Evolutionary conservation across 768 basidiomycete species (phyloP).

Genomic region (Multifurca ochricompacta): DNA sequence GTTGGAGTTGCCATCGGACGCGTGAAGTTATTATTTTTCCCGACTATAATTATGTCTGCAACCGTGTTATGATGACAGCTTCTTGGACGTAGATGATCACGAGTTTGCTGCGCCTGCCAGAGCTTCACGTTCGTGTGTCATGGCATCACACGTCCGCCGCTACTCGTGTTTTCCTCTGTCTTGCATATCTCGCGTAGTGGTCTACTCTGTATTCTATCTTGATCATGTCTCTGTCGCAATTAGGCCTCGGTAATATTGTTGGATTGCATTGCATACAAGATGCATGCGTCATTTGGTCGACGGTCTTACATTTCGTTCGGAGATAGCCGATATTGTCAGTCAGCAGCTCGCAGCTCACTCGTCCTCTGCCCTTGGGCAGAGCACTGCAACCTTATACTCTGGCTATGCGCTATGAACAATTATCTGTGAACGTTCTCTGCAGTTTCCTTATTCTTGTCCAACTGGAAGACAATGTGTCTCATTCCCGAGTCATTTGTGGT

Average conservation of each 20-base stretch:
- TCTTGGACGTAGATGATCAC: slow-evolving; percentile 12
- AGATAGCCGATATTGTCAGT: neutral
- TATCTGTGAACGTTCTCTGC: no score
- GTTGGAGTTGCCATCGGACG: slow-evolving; percentile 20
- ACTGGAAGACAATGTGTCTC: neutral
- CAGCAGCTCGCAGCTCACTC: no score
- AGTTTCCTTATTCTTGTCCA: no score
- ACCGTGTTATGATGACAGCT: slow-evolving; percentile 9
- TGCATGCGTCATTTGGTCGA: neutral
- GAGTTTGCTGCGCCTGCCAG: neutral
- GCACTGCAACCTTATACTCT: no score
- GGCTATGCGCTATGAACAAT: no score
- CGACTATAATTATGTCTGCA: slow-evolving; percentile 17
- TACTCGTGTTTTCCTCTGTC: slow-evolving; percentile 9
- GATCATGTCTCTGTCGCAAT: slow-evolving; percentile 10
- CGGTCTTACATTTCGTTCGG: neutral
- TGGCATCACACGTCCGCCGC: neutral
- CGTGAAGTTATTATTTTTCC: slow-evolving; percentile 8
- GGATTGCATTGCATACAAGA: no score
- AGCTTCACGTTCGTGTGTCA: neutral
- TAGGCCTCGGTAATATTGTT: neutral
- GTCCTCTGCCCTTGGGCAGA: no score
- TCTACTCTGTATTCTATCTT: slow-evolving; percentile 18
- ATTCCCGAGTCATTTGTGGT: neutral
- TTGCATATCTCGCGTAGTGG: slow-evolving; percentile 18